Evolutionary conservation across 2,329 filamentous ascomycete genomes (phyloP).

Genomic region (Nemania abortiva): DNA sequence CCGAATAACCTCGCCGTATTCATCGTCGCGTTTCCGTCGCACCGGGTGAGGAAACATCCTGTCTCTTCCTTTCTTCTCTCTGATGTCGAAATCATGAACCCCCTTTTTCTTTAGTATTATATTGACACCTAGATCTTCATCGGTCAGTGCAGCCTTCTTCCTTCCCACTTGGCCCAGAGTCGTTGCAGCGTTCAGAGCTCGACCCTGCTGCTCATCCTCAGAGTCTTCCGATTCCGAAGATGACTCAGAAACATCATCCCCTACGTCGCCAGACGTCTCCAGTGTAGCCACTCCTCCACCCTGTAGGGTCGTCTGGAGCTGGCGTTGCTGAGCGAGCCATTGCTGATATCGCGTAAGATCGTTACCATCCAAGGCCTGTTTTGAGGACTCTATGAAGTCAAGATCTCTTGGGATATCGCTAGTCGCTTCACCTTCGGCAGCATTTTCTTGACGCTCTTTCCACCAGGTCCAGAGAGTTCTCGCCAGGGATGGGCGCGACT

Average conservation of each 20-base stretch:
- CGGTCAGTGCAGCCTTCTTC: conserved; percentile 86
- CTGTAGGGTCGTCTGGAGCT: conserved; percentile 85
- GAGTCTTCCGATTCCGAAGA: conserved; percentile 90
- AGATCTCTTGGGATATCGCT: conserved; percentile 70
- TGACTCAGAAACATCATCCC: conserved; percentile 87
- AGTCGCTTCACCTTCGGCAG: conserved; percentile 58
- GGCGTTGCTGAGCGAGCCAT: conserved; percentile 88
- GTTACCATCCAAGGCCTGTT: conserved; percentile 76
- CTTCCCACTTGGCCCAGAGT: conserved; percentile 85
- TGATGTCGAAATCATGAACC: conserved; percentile 93
- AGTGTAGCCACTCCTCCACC: conserved; percentile 74
- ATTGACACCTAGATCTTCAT: conserved; percentile 92
- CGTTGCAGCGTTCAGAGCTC: conserved; percentile 88
- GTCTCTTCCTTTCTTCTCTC: conserved; percentile 91
- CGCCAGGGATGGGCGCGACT: conserved; percentile 69
- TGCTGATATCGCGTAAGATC: conserved; percentile 90
- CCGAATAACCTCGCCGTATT: conserved; percentile 93
- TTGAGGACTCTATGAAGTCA: conserved; percentile 70
- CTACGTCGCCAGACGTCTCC: conserved; percentile 77
- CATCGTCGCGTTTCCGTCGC: conserved; percentile 82
- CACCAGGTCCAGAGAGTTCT: conserved; percentile 85
- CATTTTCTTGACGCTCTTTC: conserved; percentile 70
- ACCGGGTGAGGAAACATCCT: conserved; percentile 91
- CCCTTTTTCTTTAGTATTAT: conserved; percentile 88
- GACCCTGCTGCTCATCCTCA: conserved; percentile 90